Percentiles rank a stretch among this genome's conserved stretches.
Evolutionary conservation across 2,329 filamentous ascomycete species (phyloP).

Genomic region (Cladophialophora carrionii): DNA sequence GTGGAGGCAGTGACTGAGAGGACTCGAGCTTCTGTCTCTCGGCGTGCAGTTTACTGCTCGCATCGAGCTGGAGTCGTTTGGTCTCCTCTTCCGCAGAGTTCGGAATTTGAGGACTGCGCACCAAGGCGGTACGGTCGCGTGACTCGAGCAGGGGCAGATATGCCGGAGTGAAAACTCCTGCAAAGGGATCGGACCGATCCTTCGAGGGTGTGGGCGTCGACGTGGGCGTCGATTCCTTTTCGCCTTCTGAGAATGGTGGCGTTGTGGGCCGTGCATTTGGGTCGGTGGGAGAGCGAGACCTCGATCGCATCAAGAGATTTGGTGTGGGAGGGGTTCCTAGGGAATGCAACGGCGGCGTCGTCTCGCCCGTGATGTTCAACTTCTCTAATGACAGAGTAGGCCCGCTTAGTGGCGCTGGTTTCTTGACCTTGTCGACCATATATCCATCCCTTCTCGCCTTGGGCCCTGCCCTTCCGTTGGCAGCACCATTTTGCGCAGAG

Average conservation of each 20-base stretch:
- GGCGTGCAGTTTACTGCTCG: slow-evolving; percentile 20
- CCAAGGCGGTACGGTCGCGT: slow-evolving; percentile 18
- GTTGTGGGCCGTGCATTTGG: slow-evolving; percentile 14
- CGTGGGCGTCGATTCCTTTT: slow-evolving; percentile 15
- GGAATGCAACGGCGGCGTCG: slow-evolving; percentile 25
- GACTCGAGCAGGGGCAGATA: slow-evolving; percentile 37
- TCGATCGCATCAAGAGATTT: slow-evolving; percentile 11
- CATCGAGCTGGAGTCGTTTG: slow-evolving; percentile 26
- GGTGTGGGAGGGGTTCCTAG: slow-evolving; percentile 31
- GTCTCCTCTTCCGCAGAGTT: slow-evolving; percentile 20
- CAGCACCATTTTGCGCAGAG: slow-evolving; percentile 21
- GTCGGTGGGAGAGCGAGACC: slow-evolving; percentile 13
- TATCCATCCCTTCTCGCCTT: slow-evolving; percentile 23
- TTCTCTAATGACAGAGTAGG: slow-evolving; percentile 36
- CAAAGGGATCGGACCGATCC: slow-evolving; percentile 32
- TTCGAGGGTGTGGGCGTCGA: slow-evolving; percentile 23
- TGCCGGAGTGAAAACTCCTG: slow-evolving; percentile 34
- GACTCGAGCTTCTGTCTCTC: slow-evolving; percentile 19
- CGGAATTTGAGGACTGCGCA: slow-evolving; percentile 18
- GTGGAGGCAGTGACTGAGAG: slow-evolving; percentile 27
- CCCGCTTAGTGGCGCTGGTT: slow-evolving; percentile 26
- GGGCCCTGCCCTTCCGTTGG: slow-evolving; percentile 19
- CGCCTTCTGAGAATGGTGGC: slow-evolving; percentile 11
- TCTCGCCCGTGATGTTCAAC: slow-evolving; percentile 34
- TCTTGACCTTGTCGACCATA: slow-evolving; percentile 27